Evolutionary conservation across 2,329 filamentous ascomycete genomes (phyloP), one percentile per base, ranked within the genome.

Genomic region (Stemphylium lycopersici): DNA sequence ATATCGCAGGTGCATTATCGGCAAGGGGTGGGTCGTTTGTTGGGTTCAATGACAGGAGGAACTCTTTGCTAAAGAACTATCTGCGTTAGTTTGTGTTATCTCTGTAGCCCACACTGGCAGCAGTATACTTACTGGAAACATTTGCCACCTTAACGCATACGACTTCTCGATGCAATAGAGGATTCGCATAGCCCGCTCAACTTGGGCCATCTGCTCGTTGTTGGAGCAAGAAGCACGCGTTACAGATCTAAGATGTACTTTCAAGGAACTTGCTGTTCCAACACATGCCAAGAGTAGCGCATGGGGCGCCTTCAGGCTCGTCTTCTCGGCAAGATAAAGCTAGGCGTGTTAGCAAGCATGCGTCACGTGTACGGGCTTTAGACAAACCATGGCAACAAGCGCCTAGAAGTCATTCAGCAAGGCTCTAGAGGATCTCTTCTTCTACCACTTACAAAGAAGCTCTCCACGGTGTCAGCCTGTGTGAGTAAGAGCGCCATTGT

Each of bases 111-210:
- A 15, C 20, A 26, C 8, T 3, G n/a, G 1, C 40, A 31, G 20
- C 16, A 8, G 15, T 10, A n/a, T 13, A 39, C 44, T 15, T 40
- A 48, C 46, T 6, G 46, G 24, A 20, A 48, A 41, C 13, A 37
- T 41, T 33, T 48, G 37, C 36, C 46, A 34, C 12, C 46, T 48
- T n/a, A 48, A 34, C 10, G 46, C 46, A 26, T 48, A 41, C 24
- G 36, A 40, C 46, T 48, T 48, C 15, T 48, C 46, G 24, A 48
- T 48, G 16, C 46, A 48, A 13, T 40, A 48, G 2, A 48, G 37
- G 10, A 33, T 0, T 37, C 46, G 24, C 15, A 48, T 41, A 22
- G 36, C 46, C 24, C 26, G 46, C 24, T 15, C 6, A 34, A 13
- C 16, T 10, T 41, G 36, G 10, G 8, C 6, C 20, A 15, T 16